phyloP scores from a whole-genome alignment of 495 filamentous ascomycete genomes.

The Xylaria nigripes region DNA sequence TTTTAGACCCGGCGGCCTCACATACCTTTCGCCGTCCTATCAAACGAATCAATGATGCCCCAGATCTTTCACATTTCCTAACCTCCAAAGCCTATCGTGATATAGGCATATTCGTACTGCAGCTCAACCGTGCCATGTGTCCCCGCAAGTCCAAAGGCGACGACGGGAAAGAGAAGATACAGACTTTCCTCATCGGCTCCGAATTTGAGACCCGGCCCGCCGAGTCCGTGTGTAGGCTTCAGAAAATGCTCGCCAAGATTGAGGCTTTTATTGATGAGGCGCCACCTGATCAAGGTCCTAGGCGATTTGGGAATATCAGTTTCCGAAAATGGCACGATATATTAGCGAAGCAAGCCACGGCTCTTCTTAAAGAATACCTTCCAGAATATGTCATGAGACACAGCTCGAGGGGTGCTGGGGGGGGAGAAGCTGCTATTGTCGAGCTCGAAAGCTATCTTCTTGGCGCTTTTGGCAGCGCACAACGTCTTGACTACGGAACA shows the following conservation, averaged over 20 bases:
- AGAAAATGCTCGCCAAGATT: constrained; percentile 51
- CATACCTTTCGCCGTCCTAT: constrained; percentile 46
- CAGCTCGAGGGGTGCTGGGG: constrained; percentile 7
- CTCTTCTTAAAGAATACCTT: constrained; percentile 55
- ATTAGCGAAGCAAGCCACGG: constrained; percentile 49
- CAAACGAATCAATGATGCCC: constrained; percentile 75
- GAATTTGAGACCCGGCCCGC: constrained; percentile 32
- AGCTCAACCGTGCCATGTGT: constrained; percentile 83
- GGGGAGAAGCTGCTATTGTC: constrained; percentile 20
- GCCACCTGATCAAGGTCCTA: constrained; percentile 75
- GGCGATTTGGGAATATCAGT: constrained; percentile 84
- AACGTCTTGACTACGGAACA: constrained; percentile 90
- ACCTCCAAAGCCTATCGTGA: constrained; percentile 73
- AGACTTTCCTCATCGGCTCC: constrained; percentile 41
- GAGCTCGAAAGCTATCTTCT: constrained; percentile 77
- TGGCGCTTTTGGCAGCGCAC: constrained; percentile 78
- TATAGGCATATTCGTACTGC: constrained; percentile 76
- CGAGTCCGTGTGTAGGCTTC: constrained; percentile 55
- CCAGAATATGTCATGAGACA: constrained; percentile 44
- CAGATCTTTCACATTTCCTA: constrained; percentile 71
- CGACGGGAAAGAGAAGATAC: constrained; percentile 27
- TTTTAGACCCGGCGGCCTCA: constrained; percentile 19
- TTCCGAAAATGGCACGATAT: constrained; percentile 76
- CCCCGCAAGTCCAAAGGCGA: constrained; percentile 43
- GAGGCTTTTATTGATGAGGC: constrained; percentile 63